phyloP scores from a whole-genome alignment of 78 protist species.

The Mastigamoeba balamuthi region DNA sequence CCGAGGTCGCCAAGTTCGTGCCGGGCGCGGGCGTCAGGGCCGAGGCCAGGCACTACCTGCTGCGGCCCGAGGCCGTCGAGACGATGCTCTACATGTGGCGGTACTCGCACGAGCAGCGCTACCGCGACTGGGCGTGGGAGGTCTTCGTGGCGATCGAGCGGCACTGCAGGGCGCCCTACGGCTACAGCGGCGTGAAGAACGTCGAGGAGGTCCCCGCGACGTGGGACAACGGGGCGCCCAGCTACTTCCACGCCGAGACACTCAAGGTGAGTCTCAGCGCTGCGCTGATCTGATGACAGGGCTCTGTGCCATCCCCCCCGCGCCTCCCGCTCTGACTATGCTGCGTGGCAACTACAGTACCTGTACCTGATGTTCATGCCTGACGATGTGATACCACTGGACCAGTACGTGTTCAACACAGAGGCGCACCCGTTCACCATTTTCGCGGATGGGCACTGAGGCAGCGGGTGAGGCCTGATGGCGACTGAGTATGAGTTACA shows the following conservation, averaged over 20 bases:
- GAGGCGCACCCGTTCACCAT: conserved; percentile 70
- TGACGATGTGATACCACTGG: conserved; percentile 21
- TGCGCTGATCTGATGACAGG: too few species aligned
- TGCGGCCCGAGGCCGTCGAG: not conserved
- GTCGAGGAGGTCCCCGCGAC: not conserved
- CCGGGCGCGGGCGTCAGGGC: not conserved
- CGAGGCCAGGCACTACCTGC: not conserved
- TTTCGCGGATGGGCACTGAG: too few species aligned
- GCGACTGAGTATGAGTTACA: too few species aligned
- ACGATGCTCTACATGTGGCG: not conserved
- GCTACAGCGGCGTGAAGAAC: not conserved
- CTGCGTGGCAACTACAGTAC: conserved; percentile 19
- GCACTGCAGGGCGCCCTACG: not conserved
- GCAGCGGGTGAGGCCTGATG: too few species aligned
- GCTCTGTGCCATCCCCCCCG: too few species aligned
- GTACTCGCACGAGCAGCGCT: not conserved
- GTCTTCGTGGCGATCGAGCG: conserved; percentile 14
- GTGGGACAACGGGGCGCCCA: conserved; percentile 19
- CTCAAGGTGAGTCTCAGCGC: conserved; percentile 29
- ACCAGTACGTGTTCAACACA: conserved; percentile 66
- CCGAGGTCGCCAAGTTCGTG: not conserved
- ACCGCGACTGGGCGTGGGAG: conserved; percentile 48
- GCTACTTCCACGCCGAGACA: conserved; percentile 62
- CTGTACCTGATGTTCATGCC: conserved; percentile 31
- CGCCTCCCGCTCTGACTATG: too few species aligned